These are phyloP conservation scores for Fusarium odoratissimum DNA, from an alignment of 2,329 filamentous ascomycete species.

Conservation along the genomic window DNA sequence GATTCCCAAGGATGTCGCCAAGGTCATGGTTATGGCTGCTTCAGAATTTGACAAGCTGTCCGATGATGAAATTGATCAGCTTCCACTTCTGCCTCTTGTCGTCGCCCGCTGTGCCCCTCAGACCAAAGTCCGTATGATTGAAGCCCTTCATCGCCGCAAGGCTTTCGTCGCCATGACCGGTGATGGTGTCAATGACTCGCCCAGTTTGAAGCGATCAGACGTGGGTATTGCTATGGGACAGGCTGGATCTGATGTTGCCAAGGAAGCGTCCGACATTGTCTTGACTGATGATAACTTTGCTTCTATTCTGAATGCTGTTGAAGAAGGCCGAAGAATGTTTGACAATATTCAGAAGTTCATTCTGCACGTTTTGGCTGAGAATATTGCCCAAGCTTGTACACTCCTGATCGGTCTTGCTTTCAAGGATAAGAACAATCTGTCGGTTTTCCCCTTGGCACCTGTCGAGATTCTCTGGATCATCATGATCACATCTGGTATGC, in stretches of 20 bases:
- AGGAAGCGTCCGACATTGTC: constrained; percentile 75
- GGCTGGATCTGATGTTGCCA: constrained; percentile 76
- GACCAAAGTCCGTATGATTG: constrained; percentile 81
- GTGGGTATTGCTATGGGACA: constrained; percentile 79
- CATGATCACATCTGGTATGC: constrained; percentile 79
- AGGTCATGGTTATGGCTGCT: constrained; percentile 74
- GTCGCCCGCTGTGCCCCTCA: constrained; percentile 76
- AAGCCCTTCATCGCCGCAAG: constrained; percentile 73
- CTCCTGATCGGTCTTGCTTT: constrained; percentile 77
- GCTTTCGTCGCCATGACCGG: constrained; percentile 78
- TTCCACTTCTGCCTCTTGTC: constrained; percentile 73
- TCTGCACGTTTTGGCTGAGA: constrained; percentile 73
- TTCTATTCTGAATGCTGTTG: constrained; percentile 76
- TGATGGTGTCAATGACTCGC: constrained; percentile 78
- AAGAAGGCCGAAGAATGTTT: constrained; percentile 77
- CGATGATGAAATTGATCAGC: constrained; percentile 71
- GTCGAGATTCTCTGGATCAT: constrained; percentile 85
- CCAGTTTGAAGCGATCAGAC: constrained; percentile 74
- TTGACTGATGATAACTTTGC: constrained; percentile 80
- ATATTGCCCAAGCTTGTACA: constrained; percentile 75
- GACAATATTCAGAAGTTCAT: constrained; percentile 82
- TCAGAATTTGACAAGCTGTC: constrained; percentile 74
- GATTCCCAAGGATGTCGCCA: constrained; percentile 64
- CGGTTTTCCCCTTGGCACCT: constrained; percentile 77
- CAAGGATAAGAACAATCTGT: constrained; percentile 71